A percentile compares a stretch with the other conserved stretches of the same genome.
These are phyloP conservation scores for Euphorbia pulcherrima DNA, from an alignment of 345 rosid species.

Conservation along the genomic window DNA sequence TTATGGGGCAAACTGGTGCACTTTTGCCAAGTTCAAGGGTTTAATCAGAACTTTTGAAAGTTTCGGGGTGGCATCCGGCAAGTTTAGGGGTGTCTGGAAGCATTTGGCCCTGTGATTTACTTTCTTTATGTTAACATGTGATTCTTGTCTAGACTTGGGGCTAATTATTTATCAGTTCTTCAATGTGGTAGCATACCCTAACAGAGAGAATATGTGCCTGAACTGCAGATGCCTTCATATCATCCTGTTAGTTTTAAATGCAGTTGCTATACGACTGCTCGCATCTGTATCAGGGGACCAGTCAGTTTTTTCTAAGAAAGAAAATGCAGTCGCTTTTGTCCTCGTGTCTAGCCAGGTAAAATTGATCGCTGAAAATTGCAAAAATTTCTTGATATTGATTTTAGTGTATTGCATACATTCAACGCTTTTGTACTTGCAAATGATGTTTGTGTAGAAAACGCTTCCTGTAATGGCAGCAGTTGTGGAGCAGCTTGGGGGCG, in stretches of 20 bases:
- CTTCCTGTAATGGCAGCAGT: constrained; percentile 84
- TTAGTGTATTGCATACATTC: not conserved
- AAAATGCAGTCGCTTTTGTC: constrained; percentile 58
- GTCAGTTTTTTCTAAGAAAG: constrained; percentile 53
- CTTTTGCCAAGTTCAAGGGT: too few species aligned
- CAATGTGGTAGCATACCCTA: constrained; percentile 10
- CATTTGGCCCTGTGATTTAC: too few species aligned
- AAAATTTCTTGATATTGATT: not conserved
- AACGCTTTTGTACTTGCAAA: not conserved
- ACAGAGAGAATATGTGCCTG: constrained; percentile 12
- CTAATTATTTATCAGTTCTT: not conserved
- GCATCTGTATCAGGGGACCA: constrained; percentile 45
- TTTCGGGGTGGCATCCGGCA: too few species aligned
- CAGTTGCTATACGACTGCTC: constrained; percentile 46
- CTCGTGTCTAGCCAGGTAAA: constrained; percentile 82
- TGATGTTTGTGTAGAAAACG: constrained; percentile 54
- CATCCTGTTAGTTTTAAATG: constrained; percentile 54
- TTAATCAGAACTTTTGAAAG: too few species aligned
- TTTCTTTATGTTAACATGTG: not conserved
- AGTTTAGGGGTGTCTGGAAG: too few species aligned
- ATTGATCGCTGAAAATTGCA: not conserved
- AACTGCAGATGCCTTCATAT: constrained; percentile 65
- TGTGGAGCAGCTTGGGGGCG: constrained; percentile 79
- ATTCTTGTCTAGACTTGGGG: not conserved
- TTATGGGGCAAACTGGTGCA: too few species aligned